These are phyloP conservation scores for Endothia cerciana DNA, from an alignment of 2,329 filamentous ascomycete genomes.

Conservation along the genomic window DNA sequence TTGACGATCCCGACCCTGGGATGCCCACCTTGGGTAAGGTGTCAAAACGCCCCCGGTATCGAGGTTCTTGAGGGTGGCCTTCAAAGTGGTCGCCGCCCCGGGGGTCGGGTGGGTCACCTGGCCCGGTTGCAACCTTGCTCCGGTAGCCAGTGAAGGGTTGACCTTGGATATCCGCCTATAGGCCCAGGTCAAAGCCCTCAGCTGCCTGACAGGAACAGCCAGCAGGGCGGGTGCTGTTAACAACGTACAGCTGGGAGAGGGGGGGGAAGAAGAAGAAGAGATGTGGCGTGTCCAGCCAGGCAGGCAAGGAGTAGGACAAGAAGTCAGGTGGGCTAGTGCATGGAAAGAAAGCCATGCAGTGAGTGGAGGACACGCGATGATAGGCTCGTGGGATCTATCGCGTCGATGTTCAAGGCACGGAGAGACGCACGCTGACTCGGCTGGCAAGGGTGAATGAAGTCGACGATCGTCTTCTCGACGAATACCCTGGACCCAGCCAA, in stretches of 20 bases:
- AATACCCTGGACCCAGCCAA: not conserved
- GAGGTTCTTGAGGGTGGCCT: not conserved
- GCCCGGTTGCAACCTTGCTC: not conserved
- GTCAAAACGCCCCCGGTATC: not conserved
- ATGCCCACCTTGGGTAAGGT: constrained; percentile 3
- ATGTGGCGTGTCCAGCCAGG: no score
- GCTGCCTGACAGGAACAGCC: no score
- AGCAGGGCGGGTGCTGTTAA: no score
- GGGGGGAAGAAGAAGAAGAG: no score
- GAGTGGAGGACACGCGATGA: not conserved
- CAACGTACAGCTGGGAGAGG: no score
- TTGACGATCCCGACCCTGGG: not conserved
- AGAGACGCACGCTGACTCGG: not conserved
- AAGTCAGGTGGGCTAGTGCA: not conserved
- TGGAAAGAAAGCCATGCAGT: not conserved
- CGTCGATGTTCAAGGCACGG: not conserved
- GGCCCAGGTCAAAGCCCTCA: no score
- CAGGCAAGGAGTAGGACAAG: no score
- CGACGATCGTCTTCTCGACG: not conserved
- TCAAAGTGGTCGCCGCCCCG: not conserved
- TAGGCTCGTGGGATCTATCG: not conserved
- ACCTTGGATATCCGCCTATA: no score
- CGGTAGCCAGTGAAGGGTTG: not conserved
- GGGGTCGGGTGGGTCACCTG: not conserved
- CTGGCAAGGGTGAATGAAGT: not conserved